Conservation (phyloP, 805 yeast species). For the Myxozyma udenii region DNA sequence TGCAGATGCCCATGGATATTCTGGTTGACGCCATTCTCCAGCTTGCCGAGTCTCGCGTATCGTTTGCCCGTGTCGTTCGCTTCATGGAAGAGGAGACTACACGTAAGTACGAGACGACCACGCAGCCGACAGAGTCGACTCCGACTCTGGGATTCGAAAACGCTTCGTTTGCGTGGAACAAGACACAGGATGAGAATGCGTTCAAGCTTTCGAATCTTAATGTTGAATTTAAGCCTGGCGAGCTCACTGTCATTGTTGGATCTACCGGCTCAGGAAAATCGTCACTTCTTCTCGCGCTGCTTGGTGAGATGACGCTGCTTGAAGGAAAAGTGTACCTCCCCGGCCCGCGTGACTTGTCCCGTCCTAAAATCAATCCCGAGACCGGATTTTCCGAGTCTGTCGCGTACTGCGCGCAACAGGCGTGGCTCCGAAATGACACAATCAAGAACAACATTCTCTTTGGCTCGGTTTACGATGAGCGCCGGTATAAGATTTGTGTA, state of each 20-base stretch:
- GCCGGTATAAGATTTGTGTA: constrained; percentile 73
- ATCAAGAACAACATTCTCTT: constrained; percentile 79
- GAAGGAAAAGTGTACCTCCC: constrained; percentile 75
- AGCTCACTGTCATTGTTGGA: constrained; percentile 76
- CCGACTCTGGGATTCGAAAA: constrained; percentile 67
- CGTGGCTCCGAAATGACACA: constrained; percentile 89
- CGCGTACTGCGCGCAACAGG: constrained; percentile 93
- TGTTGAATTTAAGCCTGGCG: constrained; percentile 61
- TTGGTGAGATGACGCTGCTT: constrained; percentile 70
- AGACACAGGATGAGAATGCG: constrained; percentile 46
- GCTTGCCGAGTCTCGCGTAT: constrained; percentile 78
- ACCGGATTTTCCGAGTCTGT: constrained; percentile 87
- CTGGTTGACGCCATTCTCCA: constrained; percentile 76
- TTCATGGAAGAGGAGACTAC: constrained; percentile 77
- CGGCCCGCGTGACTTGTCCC: constrained; percentile 61
- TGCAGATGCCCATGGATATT: constrained; percentile 78
- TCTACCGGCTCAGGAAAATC: constrained; percentile 90
- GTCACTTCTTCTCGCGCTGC: constrained; percentile 71
- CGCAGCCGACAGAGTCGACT: constrained; percentile 49
- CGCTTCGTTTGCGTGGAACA: constrained; percentile 68
- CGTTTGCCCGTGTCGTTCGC: constrained; percentile 72
- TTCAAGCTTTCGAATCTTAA: constrained; percentile 68
- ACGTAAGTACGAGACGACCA: constrained; percentile 64
- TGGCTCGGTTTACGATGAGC: constrained; percentile 66
- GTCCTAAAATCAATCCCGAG: constrained; percentile 59